Percentiles rank a stretch among this genome's conserved stretches.
These are phyloP conservation scores for Backusella morwellensis DNA, from an alignment of 192 early-diverging fungal genomes.

Conservation along the genomic window DNA sequence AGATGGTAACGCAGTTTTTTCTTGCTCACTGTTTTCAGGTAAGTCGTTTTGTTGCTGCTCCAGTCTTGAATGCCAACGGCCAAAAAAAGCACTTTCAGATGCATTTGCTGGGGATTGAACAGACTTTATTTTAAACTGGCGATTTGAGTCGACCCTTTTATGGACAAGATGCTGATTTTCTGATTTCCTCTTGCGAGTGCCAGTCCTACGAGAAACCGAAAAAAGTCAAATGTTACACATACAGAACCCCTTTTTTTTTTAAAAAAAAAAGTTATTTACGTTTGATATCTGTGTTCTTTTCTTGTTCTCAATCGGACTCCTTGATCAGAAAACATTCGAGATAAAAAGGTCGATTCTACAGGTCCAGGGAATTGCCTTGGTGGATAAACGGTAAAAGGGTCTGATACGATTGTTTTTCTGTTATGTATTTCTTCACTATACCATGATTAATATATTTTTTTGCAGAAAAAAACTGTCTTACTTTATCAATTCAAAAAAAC, in stretches of 20 bases:
- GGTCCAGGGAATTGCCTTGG: constrained; percentile 91
- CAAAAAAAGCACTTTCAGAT: not conserved
- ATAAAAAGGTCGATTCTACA: constrained; percentile 85
- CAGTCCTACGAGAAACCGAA: not conserved
- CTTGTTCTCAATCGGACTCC: constrained; percentile 90
- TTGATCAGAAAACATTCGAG: constrained; percentile 90
- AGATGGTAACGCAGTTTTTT: not conserved
- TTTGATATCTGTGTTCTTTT: constrained; percentile 66
- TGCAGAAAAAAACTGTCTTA: constrained; percentile 12
- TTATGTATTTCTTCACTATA: constrained; percentile 38
- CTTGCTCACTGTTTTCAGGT: not conserved
- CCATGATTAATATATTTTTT: not conserved
- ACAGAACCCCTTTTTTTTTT: not conserved
- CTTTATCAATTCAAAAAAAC: constrained; percentile 78
- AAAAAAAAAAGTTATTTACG: constrained; percentile 14
- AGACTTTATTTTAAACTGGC: not conserved
- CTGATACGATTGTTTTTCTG: constrained; percentile 72
- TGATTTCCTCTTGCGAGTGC: not conserved
- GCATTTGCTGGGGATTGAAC: not conserved
- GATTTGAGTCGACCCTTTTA: not conserved
- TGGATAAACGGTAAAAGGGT: constrained; percentile 76
- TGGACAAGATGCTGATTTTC: not conserved
- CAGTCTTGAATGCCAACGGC: not conserved
- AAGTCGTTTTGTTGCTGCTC: not conserved
- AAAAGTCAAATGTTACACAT: not conserved